phyloP scores from a whole-genome alignment of 2,329 filamentous ascomycete genomes.

The Ascochyta rabiei region DNA sequence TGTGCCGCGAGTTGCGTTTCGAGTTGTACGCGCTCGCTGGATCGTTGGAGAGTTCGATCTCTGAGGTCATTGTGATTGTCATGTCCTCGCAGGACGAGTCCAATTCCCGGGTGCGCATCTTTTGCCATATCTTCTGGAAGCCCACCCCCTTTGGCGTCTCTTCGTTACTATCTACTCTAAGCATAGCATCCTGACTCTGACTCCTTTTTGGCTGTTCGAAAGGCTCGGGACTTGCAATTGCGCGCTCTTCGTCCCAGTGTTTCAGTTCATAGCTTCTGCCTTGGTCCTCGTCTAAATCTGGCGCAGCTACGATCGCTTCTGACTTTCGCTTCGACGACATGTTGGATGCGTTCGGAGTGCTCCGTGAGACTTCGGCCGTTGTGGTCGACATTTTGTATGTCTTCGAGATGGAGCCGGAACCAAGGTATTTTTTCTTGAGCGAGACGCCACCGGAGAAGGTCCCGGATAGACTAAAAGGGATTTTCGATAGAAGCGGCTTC shows the following conservation, averaged over 20 bases:
- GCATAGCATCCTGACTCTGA: conserved; percentile 19
- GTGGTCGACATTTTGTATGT: conserved; percentile 5
- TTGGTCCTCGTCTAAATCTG: conserved; percentile 20
- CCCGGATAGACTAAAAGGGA: conserved; percentile 32
- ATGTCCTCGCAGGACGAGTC: conserved; percentile 16
- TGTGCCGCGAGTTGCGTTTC: background rate
- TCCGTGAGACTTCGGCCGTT: background rate
- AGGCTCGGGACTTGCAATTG: background rate
- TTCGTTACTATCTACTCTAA: background rate
- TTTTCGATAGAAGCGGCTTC: conserved; percentile 35
- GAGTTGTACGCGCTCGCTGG: conserved; percentile 8
- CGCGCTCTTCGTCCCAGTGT: conserved; percentile 27
- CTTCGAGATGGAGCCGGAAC: conserved; percentile 10
- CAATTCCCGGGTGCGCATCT: conserved; percentile 10
- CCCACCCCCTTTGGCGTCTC: background rate
- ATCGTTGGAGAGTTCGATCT: conserved; percentile 24
- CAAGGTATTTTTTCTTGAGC: conserved; percentile 11
- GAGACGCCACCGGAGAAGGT: conserved; percentile 22
- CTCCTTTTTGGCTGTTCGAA: background rate
- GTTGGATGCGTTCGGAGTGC: conserved; percentile 6
- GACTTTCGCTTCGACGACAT: conserved; percentile 21
- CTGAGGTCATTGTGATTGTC: conserved; percentile 28
- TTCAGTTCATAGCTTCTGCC: conserved; percentile 32
- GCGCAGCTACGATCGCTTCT: conserved; percentile 16
- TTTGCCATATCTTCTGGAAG: conserved; percentile 20